These are phyloP conservation scores for Coprinopsis cinerea DNA, from an alignment of 768 basidiomycete genomes.

Conservation along the genomic window DNA sequence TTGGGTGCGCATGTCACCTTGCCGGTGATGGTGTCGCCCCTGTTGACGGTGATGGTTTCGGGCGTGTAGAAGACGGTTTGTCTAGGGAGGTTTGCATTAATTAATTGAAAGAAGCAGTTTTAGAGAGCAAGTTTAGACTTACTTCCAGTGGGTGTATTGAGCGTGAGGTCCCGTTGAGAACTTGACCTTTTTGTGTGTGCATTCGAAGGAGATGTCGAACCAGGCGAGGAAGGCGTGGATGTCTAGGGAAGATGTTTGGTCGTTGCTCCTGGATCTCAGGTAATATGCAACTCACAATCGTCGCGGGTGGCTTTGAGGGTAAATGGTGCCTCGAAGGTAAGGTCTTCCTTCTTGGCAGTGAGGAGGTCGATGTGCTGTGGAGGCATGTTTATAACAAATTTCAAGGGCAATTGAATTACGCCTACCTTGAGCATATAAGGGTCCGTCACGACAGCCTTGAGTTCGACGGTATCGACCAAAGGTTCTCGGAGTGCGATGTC, in stretches of 20 bases:
- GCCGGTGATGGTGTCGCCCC: constrained; percentile 72
- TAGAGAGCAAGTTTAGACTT: constrained; percentile 25
- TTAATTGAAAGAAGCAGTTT: not conserved
- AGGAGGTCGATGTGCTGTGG: constrained; percentile 79
- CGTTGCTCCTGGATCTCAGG: not conserved
- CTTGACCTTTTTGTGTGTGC: constrained; percentile 90
- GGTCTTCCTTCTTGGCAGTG: constrained; percentile 93
- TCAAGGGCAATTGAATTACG: not conserved
- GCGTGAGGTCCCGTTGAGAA: constrained; percentile 99
- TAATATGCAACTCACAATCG: constrained; percentile 64
- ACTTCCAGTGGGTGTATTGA: constrained; percentile 97
- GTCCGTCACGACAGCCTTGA: constrained; percentile 91
- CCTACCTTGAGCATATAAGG: constrained; percentile 83
- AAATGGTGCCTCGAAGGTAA: constrained; percentile 81
- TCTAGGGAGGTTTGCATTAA: constrained; percentile 29
- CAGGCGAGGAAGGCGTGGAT: constrained; percentile 97
- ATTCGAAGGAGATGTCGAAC: constrained; percentile 96
- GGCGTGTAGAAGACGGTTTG: constrained; percentile 99
- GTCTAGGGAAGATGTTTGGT: constrained; percentile 44
- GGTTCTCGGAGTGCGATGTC: constrained; percentile 96
- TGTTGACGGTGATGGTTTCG: constrained; percentile 58
- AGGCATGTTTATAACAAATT: constrained; percentile 1
- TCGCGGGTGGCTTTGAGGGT: constrained; percentile 75
- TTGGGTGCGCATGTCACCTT: constrained; percentile 80
- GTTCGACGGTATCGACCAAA: constrained; percentile 96